Conservation (phyloP, 805 yeast genomes). For the Spathaspora hagerdaliae region DNA sequence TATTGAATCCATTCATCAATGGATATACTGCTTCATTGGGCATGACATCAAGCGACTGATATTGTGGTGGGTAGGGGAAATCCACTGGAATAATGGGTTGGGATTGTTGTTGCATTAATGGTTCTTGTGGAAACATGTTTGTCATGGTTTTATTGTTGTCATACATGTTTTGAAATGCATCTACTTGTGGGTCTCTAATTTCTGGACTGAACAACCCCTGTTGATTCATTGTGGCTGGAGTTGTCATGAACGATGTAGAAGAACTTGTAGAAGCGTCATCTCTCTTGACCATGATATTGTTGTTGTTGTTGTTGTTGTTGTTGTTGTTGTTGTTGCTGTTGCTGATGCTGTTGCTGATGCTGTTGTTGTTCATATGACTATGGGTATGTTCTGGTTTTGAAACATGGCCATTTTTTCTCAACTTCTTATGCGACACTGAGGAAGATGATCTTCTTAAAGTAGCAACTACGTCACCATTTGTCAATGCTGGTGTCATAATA, state of each 20-base stretch:
- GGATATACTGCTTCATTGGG: neutral
- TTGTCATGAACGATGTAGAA: neutral
- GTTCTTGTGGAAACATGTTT: neutral
- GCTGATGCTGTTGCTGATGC: neutral
- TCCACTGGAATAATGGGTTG: neutral
- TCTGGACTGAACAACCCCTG: neutral
- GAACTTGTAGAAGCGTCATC: neutral
- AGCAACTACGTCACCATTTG: neutral
- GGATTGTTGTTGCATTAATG: neutral
- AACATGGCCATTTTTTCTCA: slow-evolving; percentile 16
- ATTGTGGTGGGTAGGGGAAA: neutral
- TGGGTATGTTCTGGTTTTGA: slow-evolving; percentile 13
- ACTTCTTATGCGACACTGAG: slow-evolving; percentile 7
- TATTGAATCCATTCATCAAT: neutral
- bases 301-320: neutral
- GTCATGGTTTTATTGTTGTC: too few species aligned
- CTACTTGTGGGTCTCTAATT: neutral
- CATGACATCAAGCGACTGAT: slow-evolving; percentile 3
- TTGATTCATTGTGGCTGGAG: neutral
- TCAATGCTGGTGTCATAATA: neutral
- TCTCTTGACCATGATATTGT: neutral
- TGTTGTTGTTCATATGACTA: neutral
- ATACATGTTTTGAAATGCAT: neutral
- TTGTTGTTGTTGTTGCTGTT: neutral
- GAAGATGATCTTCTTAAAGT: slow-evolving; percentile 8